Evolutionary conservation across 805 yeast genomes (phyloP), one percentile per base, ranked within the genome.

Genomic region (Metschnikowia dekortorum): DNA sequence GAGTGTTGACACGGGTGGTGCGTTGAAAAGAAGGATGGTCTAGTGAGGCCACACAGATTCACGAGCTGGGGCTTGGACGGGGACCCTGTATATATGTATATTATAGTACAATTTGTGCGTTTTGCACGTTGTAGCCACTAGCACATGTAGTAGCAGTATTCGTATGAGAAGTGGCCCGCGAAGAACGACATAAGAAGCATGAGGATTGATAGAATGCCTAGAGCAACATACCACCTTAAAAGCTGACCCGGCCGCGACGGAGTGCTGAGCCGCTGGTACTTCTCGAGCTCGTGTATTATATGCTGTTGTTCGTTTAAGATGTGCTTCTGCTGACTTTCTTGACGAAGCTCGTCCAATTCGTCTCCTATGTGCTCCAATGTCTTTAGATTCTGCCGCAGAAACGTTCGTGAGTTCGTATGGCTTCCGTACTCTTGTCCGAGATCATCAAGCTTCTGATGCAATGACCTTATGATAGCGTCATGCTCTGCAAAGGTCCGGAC

Each of bases 121-220:
- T 39, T n/a, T 28, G 32, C 22, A 11, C 22, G 40, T 16, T 29
- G n/a, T 16, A 8, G 30, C 18, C 28, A 13, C 14, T 39, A 71
- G 56, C 76, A 71, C 54, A 61, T 62, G 58, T 68, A 71, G 59
- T 73, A 73, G 56, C 77, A 72, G 57, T 72, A 71, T 14, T 69
- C 69, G 52, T 71, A 70, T 29, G 61, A 57, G 30, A 65, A 55
- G 16, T 64, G 70, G n/a, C 72, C 67, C 11, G 65, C 66, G 33
- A 62, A 28, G 44, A 62, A 58, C 30, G 68, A 65, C 13, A 62
- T 51, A 16, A 53, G 46, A 13, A 65, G 48, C 47, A 65, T 34
- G 7, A 36, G 2, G 7, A 35, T 10, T 16, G 30, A 9, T 7
- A n/a, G n/a, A 22, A 39, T 14, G 6, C 26, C 34, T 2, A 34